phyloP scores from a whole-genome alignment of 1,284 basidiomycete genomes.

The Austroboletus novae-zelandiae region DNA sequence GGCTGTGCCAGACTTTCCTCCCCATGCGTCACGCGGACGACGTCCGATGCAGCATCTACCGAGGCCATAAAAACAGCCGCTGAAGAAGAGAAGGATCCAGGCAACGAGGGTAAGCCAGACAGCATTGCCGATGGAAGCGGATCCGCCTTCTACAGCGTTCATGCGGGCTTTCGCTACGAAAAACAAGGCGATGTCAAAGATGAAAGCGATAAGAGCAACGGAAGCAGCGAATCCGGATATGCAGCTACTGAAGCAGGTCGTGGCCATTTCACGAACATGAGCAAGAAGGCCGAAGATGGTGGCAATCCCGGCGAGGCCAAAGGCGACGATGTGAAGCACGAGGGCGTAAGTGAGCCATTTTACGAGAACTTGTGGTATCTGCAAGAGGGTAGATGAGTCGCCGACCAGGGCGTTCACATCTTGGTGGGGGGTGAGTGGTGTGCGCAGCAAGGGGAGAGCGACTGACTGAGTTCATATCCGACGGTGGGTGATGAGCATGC shows the following conservation, averaged over 20 bases:
- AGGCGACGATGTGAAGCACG: conserved; percentile 83
- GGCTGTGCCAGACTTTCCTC: conserved; percentile 29
- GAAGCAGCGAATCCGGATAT: conserved; percentile 76
- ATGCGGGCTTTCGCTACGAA: conserved; percentile 80
- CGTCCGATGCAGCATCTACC: conserved; percentile 77
- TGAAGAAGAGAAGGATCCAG: conserved; percentile 80
- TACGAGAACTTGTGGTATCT: conserved; percentile 76
- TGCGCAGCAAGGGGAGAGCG: background rate
- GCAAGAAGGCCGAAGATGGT: conserved; percentile 80
- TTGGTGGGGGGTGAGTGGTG: conserved; percentile 32
- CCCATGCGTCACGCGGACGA: conserved; percentile 44
- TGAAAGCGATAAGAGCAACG: conserved; percentile 75
- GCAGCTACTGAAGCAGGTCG: conserved; percentile 82
- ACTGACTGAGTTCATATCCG: conserved; percentile 81
- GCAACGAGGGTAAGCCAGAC: conserved; percentile 86
- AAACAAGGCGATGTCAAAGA: conserved; percentile 85
- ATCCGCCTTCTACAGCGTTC: conserved; percentile 63
- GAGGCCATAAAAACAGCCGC: conserved; percentile 80
- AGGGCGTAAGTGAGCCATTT: conserved; percentile 91
- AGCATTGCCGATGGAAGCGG: conserved; percentile 72
- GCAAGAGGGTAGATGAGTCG: conserved; percentile 51
- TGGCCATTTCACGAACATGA: conserved; percentile 80
- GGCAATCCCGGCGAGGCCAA: conserved; percentile 67
- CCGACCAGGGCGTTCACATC: conserved; percentile 81
- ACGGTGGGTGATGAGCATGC: conserved; percentile 76